Percentiles rank a stretch among this genome's conserved stretches.
phyloP scores from a whole-genome alignment of 2,329 filamentous ascomycete genomes.

The Colletotrichum kahawae region DNA sequence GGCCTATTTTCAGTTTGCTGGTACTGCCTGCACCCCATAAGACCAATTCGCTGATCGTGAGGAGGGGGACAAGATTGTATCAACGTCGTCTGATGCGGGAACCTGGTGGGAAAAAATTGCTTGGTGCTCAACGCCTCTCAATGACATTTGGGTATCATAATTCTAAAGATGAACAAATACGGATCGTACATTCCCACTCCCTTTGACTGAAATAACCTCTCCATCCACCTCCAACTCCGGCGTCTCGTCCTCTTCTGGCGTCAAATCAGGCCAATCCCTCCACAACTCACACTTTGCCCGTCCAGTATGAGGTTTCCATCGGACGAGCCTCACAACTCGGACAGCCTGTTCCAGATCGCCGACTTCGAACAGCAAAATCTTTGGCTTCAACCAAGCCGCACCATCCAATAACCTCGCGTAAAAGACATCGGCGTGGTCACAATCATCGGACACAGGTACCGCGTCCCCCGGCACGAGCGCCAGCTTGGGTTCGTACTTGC shows the following conservation, averaged over 20 bases:
- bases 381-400: slow-evolving; percentile 52
- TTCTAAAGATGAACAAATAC: slow-evolving; percentile 34
- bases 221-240: slow-evolving; percentile 26
- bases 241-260: slow-evolving; percentile 31
- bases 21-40: not conserved
- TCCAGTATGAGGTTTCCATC: slow-evolving; percentile 29
- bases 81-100: no score
- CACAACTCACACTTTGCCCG: slow-evolving; percentile 66
- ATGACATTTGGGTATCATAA: not conserved
- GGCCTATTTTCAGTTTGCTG: not conserved
- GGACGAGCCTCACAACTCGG: slow-evolving; percentile 61
- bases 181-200: slow-evolving; percentile 53
- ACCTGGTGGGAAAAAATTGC: no score
- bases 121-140: not conserved
- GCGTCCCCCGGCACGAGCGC: slow-evolving; percentile 69
- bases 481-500: slow-evolving; percentile 78
- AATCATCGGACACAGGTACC: slow-evolving; percentile 33
- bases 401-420: slow-evolving; percentile 69
- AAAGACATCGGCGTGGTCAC: slow-evolving; percentile 60
- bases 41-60: not conserved
- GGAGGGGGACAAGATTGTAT: no score
- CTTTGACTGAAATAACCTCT: slow-evolving; percentile 35
- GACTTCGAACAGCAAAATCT: slow-evolving; percentile 71
- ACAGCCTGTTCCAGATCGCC: slow-evolving; percentile 71
- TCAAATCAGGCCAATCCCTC: slow-evolving; percentile 67